phyloP scores from a whole-genome alignment of 1,284 basidiomycete species.

The Cerrena zonata region DNA sequence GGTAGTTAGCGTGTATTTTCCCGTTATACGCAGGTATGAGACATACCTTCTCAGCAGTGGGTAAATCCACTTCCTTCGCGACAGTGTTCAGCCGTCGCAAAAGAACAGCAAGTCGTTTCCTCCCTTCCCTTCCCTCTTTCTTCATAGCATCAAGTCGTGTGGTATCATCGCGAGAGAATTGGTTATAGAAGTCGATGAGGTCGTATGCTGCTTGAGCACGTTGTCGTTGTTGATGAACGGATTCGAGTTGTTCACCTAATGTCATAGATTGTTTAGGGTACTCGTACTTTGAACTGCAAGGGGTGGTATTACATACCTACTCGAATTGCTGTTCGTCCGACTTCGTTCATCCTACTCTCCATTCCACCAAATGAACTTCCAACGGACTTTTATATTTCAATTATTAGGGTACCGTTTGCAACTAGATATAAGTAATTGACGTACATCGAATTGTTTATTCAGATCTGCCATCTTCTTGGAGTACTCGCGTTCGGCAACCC shows the following conservation, averaged over 20 bases:
- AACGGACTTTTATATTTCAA: slow-evolving; percentile 50
- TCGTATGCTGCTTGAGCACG: slow-evolving; percentile 92
- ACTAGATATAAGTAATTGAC: slow-evolving; percentile 15
- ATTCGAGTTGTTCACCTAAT: slow-evolving; percentile 90
- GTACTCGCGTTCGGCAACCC: slow-evolving; percentile 88
- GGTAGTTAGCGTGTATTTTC: no score
- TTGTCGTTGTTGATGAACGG: slow-evolving; percentile 86
- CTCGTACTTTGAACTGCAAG: no score
- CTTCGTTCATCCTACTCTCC: slow-evolving; percentile 87
- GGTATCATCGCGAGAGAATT: slow-evolving; percentile 83
- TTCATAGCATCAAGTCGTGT: slow-evolving; percentile 72
- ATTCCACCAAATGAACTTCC: slow-evolving; percentile 78
- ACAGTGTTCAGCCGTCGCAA: slow-evolving; percentile 84
- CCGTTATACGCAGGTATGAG: no score
- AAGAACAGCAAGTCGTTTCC: slow-evolving; percentile 84
- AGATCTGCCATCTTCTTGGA: slow-evolving; percentile 89
- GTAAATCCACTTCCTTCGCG: slow-evolving; percentile 87
- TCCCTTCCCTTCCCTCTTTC: slow-evolving; percentile 83
- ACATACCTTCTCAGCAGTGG: slow-evolving; percentile 70
- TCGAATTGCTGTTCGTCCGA: slow-evolving; percentile 88
- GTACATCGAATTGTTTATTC: slow-evolving; percentile 86
- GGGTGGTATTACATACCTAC: slow-evolving; percentile 69
- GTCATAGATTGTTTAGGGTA: no score
- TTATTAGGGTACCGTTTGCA: background rate
- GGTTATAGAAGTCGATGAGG: slow-evolving; percentile 92